These are phyloP conservation scores for Didymellaceae sp. DNA, from an alignment of 2,329 filamentous ascomycete species.

Conservation along the genomic window DNA sequence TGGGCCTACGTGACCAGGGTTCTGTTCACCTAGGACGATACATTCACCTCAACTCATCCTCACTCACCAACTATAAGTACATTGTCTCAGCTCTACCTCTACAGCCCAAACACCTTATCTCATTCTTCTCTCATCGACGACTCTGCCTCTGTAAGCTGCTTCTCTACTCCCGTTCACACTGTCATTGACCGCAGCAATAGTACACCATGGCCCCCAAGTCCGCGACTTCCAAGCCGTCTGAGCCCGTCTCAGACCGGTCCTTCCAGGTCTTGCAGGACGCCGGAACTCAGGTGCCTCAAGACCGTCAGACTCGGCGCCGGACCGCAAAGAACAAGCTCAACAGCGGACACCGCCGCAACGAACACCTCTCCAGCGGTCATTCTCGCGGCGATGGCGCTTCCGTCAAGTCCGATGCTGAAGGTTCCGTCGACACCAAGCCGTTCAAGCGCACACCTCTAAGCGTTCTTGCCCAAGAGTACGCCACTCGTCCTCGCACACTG, in stretches of 20 bases:
- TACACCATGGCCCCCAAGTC: not conserved
- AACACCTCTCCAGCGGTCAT: not conserved
- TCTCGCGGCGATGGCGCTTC: not conserved
- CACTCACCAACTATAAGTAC: not conserved
- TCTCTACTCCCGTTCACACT: not conserved
- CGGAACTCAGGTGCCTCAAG: not conserved
- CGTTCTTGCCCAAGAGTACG: not conserved
- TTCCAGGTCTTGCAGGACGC: conserved; percentile 9
- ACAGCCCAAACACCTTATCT: not conserved
- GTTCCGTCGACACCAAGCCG: not conserved
- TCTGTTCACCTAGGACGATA: not conserved
- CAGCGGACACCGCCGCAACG: not conserved
- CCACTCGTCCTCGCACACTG: not conserved
- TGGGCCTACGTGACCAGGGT: not conserved
- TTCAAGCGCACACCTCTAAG: not conserved
- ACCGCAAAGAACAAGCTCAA: not conserved
- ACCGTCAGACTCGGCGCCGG: not conserved
- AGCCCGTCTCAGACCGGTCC: not conserved
- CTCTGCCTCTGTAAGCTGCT: not conserved
- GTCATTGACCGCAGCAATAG: not conserved
- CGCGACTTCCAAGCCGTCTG: not conserved
- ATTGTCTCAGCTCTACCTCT: not conserved
- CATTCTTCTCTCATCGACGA: not conserved
- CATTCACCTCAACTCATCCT: conserved; percentile 6
- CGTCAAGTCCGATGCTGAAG: not conserved